Evolutionary conservation across 208 protist species (phyloP), one percentile per base, ranked within the genome.

Genomic region (Crithidia brevicula): DNA sequence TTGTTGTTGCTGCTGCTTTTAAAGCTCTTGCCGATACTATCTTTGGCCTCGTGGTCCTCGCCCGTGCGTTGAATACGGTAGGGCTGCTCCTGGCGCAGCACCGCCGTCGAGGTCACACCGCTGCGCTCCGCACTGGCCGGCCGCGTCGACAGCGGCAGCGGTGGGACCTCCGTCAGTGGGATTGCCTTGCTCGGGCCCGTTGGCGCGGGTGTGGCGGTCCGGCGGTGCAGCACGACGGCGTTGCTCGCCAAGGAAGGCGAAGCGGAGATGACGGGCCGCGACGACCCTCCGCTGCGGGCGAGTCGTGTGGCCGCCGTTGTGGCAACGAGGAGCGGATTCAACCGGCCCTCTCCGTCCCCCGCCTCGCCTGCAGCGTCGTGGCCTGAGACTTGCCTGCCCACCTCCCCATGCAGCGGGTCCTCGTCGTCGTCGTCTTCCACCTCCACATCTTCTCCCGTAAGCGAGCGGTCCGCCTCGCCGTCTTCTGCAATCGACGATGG

Each of bases 171-270:
- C 18, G 18, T 27, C 20, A 25, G n/a, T n/a, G n/a, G n/a, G n/a
- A n/a, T n/a, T n/a, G n/a, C n/a, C n/a, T n/a, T n/a, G n/a, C n/a
- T n/a, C n/a, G n/a, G n/a, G n/a, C n/a, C n/a, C n/a, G 25, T 18
- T 16, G 38, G 15, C 6, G 38, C 18, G 3, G 52, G 46, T 2
- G 34, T 4, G 15, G 28, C 31, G 1, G 46, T 38, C 16, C 42
- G n/a, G 13, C 50, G 60, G 11, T 54, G 62, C 31, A 54, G 3
- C 51, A 47, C 40, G 0, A 78, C 72, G 27, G 54, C 47, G 59
- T 78, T 78, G 46, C 65, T 78, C 36, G 65, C 31, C 22, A 78
- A 47, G 16, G 49, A 36, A 10, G 59, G 28, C 16, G 71, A 23
- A 34, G 56, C 40, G 7, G 61, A 54, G 34, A 60, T 76, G 28